Percentiles rank a stretch among this genome's conserved stretches.
Conservation (phyloP, 345 rosid species). For the Acer yangbiense region DNA sequence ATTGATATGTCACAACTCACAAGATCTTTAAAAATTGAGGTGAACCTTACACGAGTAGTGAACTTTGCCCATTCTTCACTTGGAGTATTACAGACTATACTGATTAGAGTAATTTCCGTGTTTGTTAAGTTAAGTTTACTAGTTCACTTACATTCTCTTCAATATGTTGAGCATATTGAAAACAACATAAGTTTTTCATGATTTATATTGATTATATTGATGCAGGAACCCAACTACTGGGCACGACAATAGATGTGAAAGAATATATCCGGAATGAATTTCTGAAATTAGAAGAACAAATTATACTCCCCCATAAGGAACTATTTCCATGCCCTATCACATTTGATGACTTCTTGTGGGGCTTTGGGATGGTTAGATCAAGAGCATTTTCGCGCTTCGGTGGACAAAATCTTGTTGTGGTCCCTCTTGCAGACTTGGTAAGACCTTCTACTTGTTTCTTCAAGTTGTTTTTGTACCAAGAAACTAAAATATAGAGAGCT, state of each 20-base stretch:
- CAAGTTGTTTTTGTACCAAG: constrained; percentile 7
- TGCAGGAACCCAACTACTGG: constrained; percentile 76
- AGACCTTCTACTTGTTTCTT: constrained; percentile 17
- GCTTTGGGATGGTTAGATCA: constrained; percentile 62
- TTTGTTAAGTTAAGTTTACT: too few species aligned
- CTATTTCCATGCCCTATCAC: constrained; percentile 71
- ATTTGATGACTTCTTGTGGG: constrained; percentile 81
- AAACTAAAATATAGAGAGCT: background rate
- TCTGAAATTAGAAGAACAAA: constrained; percentile 61
- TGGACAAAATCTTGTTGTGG: constrained; percentile 80
- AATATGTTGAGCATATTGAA: background rate
- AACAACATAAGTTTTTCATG: background rate
- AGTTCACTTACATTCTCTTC: background rate
- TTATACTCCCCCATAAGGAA: constrained; percentile 54
- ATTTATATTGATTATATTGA: constrained; percentile 14
- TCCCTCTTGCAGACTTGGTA: constrained; percentile 94
- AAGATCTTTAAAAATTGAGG: background rate
- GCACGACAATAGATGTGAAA: constrained; percentile 71
- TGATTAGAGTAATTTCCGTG: background rate
- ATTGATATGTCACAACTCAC: too few species aligned
- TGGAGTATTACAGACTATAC: background rate
- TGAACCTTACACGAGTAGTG: background rate
- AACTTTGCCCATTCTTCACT: background rate
- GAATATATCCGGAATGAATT: constrained; percentile 67
- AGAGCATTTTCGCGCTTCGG: constrained; percentile 66